Evolutionary conservation across 306 rosid species (phyloP).

Genomic region (Ormosia emarginata): DNA sequence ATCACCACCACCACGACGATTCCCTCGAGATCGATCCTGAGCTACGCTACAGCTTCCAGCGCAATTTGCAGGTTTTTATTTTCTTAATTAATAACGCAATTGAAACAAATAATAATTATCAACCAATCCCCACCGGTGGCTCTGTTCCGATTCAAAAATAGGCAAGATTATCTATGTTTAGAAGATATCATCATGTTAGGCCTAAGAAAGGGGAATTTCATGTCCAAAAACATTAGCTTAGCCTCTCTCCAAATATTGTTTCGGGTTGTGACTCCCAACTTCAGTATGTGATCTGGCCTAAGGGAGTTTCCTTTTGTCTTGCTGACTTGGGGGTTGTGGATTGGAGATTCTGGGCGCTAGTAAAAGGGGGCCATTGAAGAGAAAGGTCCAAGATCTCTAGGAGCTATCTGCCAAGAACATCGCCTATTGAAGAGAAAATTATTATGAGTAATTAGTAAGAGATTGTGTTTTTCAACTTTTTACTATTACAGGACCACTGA

Average conservation of each 20-base stretch:
- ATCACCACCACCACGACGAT: constrained; percentile 35
- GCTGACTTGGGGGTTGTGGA: neutral
- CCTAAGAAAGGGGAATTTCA: too few species aligned
- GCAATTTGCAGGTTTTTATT: constrained; percentile 72
- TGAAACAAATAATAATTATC: neutral
- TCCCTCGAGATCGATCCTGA: constrained; percentile 82
- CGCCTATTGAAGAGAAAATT: too few species aligned
- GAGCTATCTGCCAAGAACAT: too few species aligned
- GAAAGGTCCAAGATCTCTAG: too few species aligned
- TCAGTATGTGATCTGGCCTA: too few species aligned
- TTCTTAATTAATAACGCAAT: neutral
- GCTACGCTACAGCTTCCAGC: constrained; percentile 94
- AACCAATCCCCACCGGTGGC: too few species aligned
- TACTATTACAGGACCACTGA: neutral
- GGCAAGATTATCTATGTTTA: neutral
- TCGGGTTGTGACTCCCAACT: too few species aligned
- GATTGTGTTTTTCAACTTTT: neutral
- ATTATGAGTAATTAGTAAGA: neutral
- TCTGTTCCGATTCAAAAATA: too few species aligned
- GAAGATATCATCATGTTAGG: neutral
- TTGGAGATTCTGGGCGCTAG: neutral
- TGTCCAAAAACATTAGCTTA: too few species aligned
- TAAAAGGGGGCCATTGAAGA: neutral
- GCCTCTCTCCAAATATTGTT: too few species aligned
- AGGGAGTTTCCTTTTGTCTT: too few species aligned